A percentile compares a stretch with the other conserved stretches of the same genome.
Evolutionary conservation across 179 eudicot genomes (phyloP).

Genomic region (Beta lomatogona): DNA sequence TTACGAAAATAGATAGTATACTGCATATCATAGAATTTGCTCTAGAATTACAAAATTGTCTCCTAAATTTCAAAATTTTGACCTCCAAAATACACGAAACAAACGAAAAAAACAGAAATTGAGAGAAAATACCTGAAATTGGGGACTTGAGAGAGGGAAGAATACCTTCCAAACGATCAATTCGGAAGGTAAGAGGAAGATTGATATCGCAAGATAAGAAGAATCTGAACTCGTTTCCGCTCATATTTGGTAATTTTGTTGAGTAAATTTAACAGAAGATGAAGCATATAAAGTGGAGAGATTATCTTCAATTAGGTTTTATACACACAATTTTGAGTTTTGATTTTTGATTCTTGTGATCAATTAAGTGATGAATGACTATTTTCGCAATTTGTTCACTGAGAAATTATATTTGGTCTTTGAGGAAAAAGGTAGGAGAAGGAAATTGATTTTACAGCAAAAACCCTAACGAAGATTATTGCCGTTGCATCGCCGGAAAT

Average conservation of each 20-base stretch:
- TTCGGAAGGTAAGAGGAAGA: conserved; percentile 74
- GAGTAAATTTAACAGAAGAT: neutral
- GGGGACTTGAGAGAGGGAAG: conserved; percentile 45
- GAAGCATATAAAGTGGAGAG: neutral
- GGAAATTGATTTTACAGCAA: too few relatives aligned
- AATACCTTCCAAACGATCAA: conserved; percentile 78
- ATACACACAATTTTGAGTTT: neutral
- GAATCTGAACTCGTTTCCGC: conserved; percentile 75
- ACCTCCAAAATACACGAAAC: neutral
- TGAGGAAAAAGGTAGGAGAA: neutral
- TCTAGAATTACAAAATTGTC: too few relatives aligned
- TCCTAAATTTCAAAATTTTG: too few relatives aligned
- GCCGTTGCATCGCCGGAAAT: too few relatives aligned
- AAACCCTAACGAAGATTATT: too few relatives aligned
- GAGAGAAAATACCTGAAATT: conserved; percentile 46
- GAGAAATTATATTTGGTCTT: neutral
- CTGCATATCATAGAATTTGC: too few relatives aligned
- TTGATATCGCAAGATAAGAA: conserved; percentile 88
- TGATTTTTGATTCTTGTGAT: neutral
- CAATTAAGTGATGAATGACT: neutral
- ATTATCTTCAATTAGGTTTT: neutral
- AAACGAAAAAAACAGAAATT: neutral
- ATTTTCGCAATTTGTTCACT: neutral
- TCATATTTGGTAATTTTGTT: conserved; percentile 35
- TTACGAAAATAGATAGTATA: too few relatives aligned